phyloP scores from a whole-genome alignment of 176 grass and related monocot genomes.

The Saccharum spontaneum region DNA sequence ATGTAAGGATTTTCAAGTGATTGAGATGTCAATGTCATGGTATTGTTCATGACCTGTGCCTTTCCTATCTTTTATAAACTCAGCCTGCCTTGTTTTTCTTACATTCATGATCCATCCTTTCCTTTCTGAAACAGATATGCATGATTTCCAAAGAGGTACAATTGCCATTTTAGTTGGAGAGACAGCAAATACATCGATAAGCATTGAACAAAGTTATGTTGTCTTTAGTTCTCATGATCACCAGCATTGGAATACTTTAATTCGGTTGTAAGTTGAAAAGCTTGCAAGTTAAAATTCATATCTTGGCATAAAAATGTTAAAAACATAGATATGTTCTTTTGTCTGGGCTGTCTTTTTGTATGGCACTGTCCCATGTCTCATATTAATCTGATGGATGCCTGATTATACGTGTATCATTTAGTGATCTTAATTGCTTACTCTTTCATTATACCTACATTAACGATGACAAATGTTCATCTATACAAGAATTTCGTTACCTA shows the following conservation, averaged over 20 bases:
- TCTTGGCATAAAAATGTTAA: neutral
- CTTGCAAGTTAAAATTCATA: neutral
- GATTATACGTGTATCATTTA: neutral
- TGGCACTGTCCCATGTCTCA: neutral
- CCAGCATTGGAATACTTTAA: neutral
- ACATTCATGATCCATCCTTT: neutral
- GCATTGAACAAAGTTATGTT: neutral
- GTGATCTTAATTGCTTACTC: neutral
- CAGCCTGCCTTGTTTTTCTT: neutral
- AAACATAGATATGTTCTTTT: neutral
- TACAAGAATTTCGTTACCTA: neutral
- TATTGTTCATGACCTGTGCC: conserved; percentile 14
- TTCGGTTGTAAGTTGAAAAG: neutral
- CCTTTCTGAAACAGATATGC: neutral
- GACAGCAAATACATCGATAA: neutral
- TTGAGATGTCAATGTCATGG: neutral
- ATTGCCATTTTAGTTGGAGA: neutral
- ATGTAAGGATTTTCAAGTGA: conserved; percentile 9
- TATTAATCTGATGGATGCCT: neutral
- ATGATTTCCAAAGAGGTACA: neutral
- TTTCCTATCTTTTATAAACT: conserved; percentile 1
- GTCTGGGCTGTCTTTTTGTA: neutral
- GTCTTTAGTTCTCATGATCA: neutral
- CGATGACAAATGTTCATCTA: neutral
- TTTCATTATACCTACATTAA: neutral